Base-by-base conservation (phyloP, 2,329 filamentous ascomycete genomes). In the Aspergillus carbonarius region DNA sequence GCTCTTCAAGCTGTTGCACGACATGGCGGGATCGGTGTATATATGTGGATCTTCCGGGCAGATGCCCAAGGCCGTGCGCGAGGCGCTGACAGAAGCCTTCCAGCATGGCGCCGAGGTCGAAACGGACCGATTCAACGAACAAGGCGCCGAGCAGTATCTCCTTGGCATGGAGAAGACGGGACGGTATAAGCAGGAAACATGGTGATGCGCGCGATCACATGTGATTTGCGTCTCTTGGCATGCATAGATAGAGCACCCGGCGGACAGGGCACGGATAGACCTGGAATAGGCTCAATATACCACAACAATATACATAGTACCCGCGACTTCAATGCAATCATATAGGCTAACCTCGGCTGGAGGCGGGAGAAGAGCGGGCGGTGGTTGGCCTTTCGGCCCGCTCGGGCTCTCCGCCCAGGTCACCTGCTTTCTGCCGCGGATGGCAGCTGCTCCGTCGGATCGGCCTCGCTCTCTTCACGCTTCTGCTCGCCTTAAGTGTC, bases 11-110 rank as follows among this genome's bases (percentile, higher is more conserved):
- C 70, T 84, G n/a, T 69, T 90, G 5, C 73, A 80, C 35, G 76
- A 81, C 35, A 68, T 77, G 12, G 66, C 74, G 0, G 87, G 86
- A 0, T 80, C 84, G 13, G 78, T 80, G 17, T 81, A 80, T 63
- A 75, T 82, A 25, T 81, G 76, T 61, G 81, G 81, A 1, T 85
- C 83, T 0, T 88, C 86, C 0, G 88, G 88, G 0, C 84, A 83
- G 59, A 91, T 91, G 88, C 88, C 88, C 1, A 85, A 87, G 66
- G 87, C 85, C 10, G 85, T 91, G 1, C 78, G 87, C 17, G 83
- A 86, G 68, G 87, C 88, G 4, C 74, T 91, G 25, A 78, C 87
- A n/a, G 85, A 88, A 68, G 78, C 82, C 2, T 82, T 90, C 58
- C 74, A 72, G 35, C 67, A 78, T 51, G 78, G 81, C 20, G 77